These are phyloP conservation scores for Camellia lanceoleosa DNA, from an alignment of 148 eudicot genomes.

Conservation along the genomic window DNA sequence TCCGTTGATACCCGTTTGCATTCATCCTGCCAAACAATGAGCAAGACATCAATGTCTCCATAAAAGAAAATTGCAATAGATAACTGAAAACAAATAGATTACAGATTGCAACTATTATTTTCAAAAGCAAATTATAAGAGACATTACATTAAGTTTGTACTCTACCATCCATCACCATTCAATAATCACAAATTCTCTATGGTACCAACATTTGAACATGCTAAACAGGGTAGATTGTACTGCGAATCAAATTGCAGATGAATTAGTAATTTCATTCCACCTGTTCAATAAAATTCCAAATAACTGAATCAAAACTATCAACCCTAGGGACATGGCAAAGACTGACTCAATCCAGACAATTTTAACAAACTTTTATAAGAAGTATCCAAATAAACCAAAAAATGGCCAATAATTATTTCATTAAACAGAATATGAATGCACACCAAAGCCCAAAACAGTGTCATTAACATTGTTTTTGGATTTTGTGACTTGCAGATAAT, in stretches of 20 bases:
- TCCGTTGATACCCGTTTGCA: slow-evolving; percentile 85
- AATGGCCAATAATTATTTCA: background rate
- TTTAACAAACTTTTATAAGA: background rate
- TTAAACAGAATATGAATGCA: background rate
- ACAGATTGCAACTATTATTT: too few species aligned
- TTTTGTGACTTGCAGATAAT: background rate
- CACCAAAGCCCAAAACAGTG: background rate
- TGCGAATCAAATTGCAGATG: background rate
- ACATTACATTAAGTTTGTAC: background rate
- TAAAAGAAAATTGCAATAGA: slow-evolving; percentile 1
- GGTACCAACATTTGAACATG: too few species aligned
- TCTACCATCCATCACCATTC: background rate
- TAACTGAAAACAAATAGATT: too few species aligned
- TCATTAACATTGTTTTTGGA: background rate
- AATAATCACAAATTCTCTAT: too few species aligned
- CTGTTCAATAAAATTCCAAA: background rate
- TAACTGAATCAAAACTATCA: background rate
- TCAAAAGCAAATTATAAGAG: background rate
- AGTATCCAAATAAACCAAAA: background rate
- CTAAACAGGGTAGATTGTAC: background rate
- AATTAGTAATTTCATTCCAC: background rate
- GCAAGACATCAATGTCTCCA: slow-evolving; percentile 14
- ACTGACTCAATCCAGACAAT: background rate
- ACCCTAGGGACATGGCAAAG: background rate
- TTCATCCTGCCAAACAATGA: slow-evolving; percentile 63